phyloP scores from a whole-genome alignment of 805 yeast species.

The Suhomyces vadensis region DNA sequence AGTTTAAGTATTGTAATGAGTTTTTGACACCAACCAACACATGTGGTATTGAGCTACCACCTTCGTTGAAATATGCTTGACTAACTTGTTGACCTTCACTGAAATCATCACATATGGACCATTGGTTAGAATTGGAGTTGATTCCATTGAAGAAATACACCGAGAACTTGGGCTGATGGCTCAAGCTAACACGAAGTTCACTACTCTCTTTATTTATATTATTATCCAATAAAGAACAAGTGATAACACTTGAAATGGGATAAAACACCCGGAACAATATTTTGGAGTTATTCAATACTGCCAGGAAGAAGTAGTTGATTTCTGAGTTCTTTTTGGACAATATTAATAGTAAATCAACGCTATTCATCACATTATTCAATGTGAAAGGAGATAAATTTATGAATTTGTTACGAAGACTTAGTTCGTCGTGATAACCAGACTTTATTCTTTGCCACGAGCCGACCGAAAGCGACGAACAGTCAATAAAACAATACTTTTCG shows the following conservation, averaged over 20 bases:
- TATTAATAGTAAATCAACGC: constrained; percentile 70
- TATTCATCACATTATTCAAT: constrained; percentile 60
- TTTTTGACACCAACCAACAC: constrained; percentile 58
- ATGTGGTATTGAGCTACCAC: constrained; percentile 67
- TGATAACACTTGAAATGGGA: constrained; percentile 60
- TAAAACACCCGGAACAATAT: constrained; percentile 72
- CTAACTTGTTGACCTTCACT: constrained; percentile 82
- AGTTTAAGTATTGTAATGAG: constrained; percentile 53
- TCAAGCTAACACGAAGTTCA: constrained; percentile 52
- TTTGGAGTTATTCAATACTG: constrained; percentile 64
- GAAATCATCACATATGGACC: constrained; percentile 84
- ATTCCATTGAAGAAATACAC: constrained; percentile 66
- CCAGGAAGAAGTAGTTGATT: constrained; percentile 76
- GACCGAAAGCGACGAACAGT: constrained; percentile 66
- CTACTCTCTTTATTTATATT: constrained; percentile 38
- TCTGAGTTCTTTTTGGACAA: constrained; percentile 70
- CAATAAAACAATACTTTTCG: constrained; percentile 67
- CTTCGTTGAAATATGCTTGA: constrained; percentile 57
- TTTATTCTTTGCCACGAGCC: constrained; percentile 82
- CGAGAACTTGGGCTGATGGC: constrained; percentile 73
- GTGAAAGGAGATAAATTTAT: constrained; percentile 68
- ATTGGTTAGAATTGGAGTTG: constrained; percentile 56
- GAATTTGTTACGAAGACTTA: constrained; percentile 45
- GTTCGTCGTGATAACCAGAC: constrained; percentile 54
- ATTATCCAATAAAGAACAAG: constrained; percentile 57